These are phyloP conservation scores for Fragaria nilgerrensis DNA, from an alignment of 306 rosid species.

Conservation along the genomic window DNA sequence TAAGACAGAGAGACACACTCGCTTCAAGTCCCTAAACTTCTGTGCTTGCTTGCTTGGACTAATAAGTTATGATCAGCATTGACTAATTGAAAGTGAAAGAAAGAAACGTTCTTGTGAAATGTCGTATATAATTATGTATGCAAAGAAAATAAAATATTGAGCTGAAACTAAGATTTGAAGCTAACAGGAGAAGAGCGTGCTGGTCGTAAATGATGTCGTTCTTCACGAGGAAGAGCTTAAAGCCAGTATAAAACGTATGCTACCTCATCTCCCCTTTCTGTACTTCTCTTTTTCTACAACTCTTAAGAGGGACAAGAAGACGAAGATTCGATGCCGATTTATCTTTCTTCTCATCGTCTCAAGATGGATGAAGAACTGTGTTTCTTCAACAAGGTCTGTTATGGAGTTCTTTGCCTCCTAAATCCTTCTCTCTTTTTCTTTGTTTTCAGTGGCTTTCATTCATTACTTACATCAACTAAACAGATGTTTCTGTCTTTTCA, in stretches of 20 bases:
- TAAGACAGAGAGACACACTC: neutral
- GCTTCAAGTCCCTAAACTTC: neutral
- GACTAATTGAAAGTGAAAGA: neutral
- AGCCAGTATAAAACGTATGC: neutral
- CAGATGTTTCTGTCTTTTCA: neutral
- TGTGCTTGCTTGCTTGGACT: neutral
- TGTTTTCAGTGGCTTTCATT: neutral
- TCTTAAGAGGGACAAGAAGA: neutral
- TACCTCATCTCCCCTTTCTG: neutral
- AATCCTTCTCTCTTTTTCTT: neutral
- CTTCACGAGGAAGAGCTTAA: slow-evolving; percentile 27
- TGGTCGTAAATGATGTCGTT: slow-evolving; percentile 2
- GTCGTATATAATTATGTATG: neutral
- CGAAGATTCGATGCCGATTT: slow-evolving; percentile 7
- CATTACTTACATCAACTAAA: neutral
- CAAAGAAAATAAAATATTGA: neutral
- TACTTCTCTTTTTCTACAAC: neutral
- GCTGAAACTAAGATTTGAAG: slow-evolving; percentile 1
- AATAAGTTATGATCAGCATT: neutral
- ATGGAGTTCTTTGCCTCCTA: neutral
- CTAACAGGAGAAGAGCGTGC: slow-evolving; percentile 11
- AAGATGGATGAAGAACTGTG: slow-evolving; percentile 23
- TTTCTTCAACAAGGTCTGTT: slow-evolving; percentile 25
- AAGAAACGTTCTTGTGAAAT: neutral
- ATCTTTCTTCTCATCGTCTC: neutral